These are phyloP conservation scores for Nicotiana undulata DNA, from an alignment of 257 asterid species.

Conservation along the genomic window DNA sequence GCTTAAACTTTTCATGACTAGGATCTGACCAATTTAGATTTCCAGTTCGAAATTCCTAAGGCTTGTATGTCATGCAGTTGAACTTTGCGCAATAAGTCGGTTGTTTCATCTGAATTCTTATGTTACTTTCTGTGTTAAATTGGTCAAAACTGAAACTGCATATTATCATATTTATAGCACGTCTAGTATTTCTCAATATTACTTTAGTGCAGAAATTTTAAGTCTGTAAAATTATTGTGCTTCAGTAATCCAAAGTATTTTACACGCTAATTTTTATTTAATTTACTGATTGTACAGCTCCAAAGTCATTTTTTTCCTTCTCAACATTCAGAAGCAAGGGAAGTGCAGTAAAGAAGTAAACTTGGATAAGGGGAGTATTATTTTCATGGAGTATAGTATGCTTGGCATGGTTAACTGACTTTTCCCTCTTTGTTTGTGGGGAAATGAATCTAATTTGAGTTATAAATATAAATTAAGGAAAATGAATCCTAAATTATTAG, in stretches of 20 bases:
- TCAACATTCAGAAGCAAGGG: constrained; percentile 14
- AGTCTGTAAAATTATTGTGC: background rate
- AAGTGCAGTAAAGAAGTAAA: no score
- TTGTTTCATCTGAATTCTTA: background rate
- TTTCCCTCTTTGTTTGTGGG: no score
- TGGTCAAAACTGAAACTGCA: background rate
- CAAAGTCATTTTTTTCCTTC: constrained; percentile 15
- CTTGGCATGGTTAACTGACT: no score
- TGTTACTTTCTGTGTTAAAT: background rate
- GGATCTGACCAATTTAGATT: background rate
- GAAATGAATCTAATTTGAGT: no score
- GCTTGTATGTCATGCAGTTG: background rate
- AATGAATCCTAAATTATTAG: no score
- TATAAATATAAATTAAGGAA: no score
- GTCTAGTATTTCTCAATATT: background rate
- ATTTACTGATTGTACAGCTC: constrained; percentile 9
- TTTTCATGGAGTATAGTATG: no score
- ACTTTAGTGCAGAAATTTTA: background rate
- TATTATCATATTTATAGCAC: background rate
- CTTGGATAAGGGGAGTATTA: no score
- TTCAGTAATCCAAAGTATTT: background rate
- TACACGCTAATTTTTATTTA: background rate
- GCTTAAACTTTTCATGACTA: background rate
- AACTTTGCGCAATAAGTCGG: background rate
- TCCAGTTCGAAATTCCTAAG: background rate